Evolutionary conservation across 768 basidiomycete genomes (phyloP).

Genomic region (Mycena belliarum): DNA sequence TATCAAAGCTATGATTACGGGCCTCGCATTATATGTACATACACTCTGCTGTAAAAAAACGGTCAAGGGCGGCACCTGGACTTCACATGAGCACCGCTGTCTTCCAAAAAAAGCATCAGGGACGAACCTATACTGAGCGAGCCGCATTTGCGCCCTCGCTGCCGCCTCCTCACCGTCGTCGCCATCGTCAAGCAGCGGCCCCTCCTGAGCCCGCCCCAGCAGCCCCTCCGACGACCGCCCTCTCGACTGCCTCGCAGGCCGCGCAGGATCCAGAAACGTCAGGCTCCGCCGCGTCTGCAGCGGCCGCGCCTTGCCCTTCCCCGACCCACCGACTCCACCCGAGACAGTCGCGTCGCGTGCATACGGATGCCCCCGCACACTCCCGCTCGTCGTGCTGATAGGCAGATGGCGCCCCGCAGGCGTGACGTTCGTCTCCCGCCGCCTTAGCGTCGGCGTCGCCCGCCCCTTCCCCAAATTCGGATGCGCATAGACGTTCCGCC

Average conservation of each 20-base stretch:
- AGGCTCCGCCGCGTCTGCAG: conserved; percentile 27
- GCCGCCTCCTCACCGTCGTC: conserved; percentile 4
- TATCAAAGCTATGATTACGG: background rate
- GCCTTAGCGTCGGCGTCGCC: conserved; percentile 32
- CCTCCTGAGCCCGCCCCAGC: background rate
- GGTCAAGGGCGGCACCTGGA: conserved; percentile 8
- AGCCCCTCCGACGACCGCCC: background rate
- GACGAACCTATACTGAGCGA: conserved; percentile 15
- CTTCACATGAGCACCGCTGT: background rate
- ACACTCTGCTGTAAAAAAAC: background rate
- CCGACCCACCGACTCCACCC: too few species aligned
- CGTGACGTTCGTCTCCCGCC: conserved; percentile 49
- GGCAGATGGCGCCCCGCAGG: conserved; percentile 39
- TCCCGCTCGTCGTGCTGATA: conserved; percentile 19
- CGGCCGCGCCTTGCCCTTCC: conserved; percentile 14
- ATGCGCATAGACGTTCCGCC: conserved; percentile 54
- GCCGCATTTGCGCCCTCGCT: conserved; percentile 6
- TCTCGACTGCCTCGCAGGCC: background rate
- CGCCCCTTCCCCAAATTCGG: conserved; percentile 37
- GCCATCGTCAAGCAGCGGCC: too few species aligned
- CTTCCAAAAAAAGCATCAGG: background rate
- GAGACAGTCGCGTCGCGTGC: conserved; percentile 18
- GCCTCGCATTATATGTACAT: conserved; percentile 9
- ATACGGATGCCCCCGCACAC: conserved; percentile 24
- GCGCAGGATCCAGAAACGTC: conserved; percentile 24